Percentiles rank a stretch among this genome's conserved stretches.
phyloP scores from a whole-genome alignment of 2,329 filamentous ascomycete species.

The Pseudogymnoascus sp. region DNA sequence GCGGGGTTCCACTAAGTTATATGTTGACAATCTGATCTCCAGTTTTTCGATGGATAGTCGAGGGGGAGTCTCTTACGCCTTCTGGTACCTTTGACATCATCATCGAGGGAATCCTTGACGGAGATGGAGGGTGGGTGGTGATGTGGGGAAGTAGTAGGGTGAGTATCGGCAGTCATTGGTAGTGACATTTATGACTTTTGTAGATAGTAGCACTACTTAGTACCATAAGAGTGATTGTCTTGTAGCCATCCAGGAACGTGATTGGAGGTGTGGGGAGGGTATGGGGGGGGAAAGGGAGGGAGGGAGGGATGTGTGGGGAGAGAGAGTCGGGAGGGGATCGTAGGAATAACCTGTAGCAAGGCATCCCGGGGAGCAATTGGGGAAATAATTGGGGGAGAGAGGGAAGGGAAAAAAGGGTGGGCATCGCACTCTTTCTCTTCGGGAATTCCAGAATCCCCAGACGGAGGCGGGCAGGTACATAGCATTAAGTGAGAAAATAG shows the following conservation, averaged over 20 bases:
- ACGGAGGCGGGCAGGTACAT: neutral
- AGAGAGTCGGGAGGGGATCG: neutral
- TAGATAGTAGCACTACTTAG: neutral
- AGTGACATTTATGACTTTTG: neutral
- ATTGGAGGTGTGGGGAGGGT: neutral
- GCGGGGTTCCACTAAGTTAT: neutral
- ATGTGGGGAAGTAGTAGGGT: neutral
- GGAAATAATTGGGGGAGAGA: neutral
- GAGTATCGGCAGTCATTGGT: neutral
- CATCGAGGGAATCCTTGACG: neutral
- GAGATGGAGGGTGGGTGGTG: neutral
- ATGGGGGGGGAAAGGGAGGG: neutral
- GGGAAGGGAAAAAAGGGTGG: neutral
- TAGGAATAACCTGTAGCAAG: neutral
- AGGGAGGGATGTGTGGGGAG: neutral
- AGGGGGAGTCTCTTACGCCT: neutral
- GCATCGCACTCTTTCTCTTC: neutral
- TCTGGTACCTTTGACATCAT: conserved; percentile 2
- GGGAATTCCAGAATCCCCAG: neutral
- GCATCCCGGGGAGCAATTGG: neutral
- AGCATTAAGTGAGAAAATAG: neutral
- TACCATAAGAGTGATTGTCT: neutral
- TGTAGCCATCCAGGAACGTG: neutral
- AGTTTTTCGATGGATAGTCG: neutral
- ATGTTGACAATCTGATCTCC: neutral